Conservation (phyloP, 2,329 filamentous ascomycete species). For the Rhinocladiella mackenziei region DNA sequence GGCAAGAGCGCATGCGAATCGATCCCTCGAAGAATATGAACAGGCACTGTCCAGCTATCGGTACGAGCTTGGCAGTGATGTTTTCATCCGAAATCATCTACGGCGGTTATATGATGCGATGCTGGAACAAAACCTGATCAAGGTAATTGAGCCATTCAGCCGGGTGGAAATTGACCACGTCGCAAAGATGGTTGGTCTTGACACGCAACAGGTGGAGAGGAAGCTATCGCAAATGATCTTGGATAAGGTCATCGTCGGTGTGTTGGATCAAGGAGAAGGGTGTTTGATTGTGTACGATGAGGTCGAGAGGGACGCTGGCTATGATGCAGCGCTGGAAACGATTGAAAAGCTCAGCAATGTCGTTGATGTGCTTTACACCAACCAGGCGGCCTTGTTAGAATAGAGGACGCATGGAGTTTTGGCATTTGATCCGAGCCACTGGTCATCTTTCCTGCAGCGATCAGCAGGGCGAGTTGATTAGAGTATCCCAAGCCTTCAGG, state of each 20-base stretch:
- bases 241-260: conserved; percentile 97
- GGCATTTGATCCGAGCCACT: too few relatives aligned
- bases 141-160: conserved; percentile 98
- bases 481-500: not conserved
- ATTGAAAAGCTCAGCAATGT: conserved; percentile 97
- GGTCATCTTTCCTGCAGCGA: not conserved
- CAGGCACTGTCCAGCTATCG: conserved; percentile 83
- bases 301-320: conserved; percentile 85
- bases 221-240: conserved; percentile 99
- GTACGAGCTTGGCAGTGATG: conserved; percentile 87
- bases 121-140: conserved; percentile 98
- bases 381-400: conserved; percentile 93
- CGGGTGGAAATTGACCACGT: conserved; percentile 95
- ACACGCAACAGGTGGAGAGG: conserved; percentile 93
- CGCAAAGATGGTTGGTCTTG: conserved; percentile 93
- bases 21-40: conserved; percentile 96
- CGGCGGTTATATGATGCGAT: conserved; percentile 95
- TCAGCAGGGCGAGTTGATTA: conserved; percentile 1
- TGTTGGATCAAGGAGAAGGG: conserved; percentile 93
- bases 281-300: conserved; percentile 97
- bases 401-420: conserved; percentile 45
- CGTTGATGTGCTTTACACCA: conserved; percentile 95
- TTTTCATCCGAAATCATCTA: conserved; percentile 95
- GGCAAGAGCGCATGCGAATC: conserved; percentile 88
- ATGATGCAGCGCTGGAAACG: conserved; percentile 88